Conservation (phyloP, 1,284 basidiomycete genomes). For the Testicularia cyperi region DNA sequence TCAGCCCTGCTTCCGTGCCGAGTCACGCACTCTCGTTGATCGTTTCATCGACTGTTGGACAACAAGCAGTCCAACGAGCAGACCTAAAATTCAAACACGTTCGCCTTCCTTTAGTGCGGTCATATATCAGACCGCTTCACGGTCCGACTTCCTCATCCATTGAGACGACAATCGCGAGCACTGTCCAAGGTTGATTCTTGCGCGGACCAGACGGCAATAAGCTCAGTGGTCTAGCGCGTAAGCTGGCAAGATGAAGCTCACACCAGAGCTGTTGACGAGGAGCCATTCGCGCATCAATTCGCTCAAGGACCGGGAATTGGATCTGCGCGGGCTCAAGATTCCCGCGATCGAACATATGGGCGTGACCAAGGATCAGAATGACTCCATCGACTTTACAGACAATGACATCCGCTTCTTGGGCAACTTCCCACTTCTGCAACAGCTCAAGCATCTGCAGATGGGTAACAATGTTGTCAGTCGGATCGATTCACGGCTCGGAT, state of each 20-base stretch:
- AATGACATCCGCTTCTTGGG: conserved; percentile 87
- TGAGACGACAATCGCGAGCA: too few species aligned
- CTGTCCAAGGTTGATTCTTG: too few species aligned
- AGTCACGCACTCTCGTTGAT: too few species aligned
- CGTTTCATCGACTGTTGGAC: too few species aligned
- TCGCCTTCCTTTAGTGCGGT: too few species aligned
- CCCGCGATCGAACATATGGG: conserved; percentile 98
- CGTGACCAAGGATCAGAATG: conserved; percentile 93
- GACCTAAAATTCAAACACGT: too few species aligned
- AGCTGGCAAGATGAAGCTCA: conserved; percentile 73
- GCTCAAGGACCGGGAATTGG: conserved; percentile 86
- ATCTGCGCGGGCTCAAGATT: conserved; percentile 72
- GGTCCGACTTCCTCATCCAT: too few species aligned
- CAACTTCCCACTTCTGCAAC: conserved; percentile 79
- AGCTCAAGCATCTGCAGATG: conserved; percentile 76
- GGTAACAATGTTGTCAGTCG: conserved; percentile 83
- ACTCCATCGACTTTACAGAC: conserved; percentile 92
- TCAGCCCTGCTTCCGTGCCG: too few species aligned
- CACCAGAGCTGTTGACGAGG: conserved; percentile 81
- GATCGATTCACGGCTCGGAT: conserved; percentile 76
- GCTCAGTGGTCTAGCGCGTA: too few species aligned
- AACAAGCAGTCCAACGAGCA: too few species aligned
- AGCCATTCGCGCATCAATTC: conserved; percentile 79
- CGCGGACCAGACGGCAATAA: too few species aligned
- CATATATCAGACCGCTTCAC: too few species aligned